Base-by-base conservation (phyloP, 129 eudicot genomes). In the Chrysanthemum makinoi region DNA sequence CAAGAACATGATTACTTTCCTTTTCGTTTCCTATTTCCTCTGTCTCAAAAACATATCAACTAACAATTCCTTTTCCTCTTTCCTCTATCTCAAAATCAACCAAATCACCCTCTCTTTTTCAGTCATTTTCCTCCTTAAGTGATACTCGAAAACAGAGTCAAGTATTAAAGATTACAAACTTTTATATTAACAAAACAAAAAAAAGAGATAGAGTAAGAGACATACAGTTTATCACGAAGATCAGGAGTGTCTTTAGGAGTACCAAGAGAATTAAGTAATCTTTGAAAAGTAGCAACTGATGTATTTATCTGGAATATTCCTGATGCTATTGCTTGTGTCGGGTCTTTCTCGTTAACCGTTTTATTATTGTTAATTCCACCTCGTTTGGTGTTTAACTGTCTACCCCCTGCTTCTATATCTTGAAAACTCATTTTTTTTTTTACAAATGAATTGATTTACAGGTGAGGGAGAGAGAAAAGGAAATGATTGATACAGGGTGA, bases 291-390 rank as follows among this genome's bases (percentile, higher is more conserved):
- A 39, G 87, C 77, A 26, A 90, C 97, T 10, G 97, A 84, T 12
- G 97, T 90, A 67, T 83, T 85, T 80, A 90, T 87, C 89, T 90
- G 97, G 80, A 90, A 90, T 28, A 90, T 90, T 51, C 97, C 97
- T 55, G 97, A 90, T 51, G 89, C 97, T 51, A 90, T 92, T 0
- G 89, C 95, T 72, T 90, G 97, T 51, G 91, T 87, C n/a, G 97
- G 88, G 65, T 90, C 97, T 28, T 39, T 39, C 8, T 2, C 46
- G 7, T 4, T 5, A 5, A 1, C 43, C 5, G 43, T 35, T 35
- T 3, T 86, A 93, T 53, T 77, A 44, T 81, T 83, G 2, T 62
- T 63, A 43, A 62, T 59, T 0, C 77, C 88, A 19, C 2, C 68
- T 14, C 87, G 75, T 50, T 81, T 76, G 30, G 82, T 66, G 65